phyloP scores from a whole-genome alignment of 306 rosid genomes.

The Rosa lucieae region DNA sequence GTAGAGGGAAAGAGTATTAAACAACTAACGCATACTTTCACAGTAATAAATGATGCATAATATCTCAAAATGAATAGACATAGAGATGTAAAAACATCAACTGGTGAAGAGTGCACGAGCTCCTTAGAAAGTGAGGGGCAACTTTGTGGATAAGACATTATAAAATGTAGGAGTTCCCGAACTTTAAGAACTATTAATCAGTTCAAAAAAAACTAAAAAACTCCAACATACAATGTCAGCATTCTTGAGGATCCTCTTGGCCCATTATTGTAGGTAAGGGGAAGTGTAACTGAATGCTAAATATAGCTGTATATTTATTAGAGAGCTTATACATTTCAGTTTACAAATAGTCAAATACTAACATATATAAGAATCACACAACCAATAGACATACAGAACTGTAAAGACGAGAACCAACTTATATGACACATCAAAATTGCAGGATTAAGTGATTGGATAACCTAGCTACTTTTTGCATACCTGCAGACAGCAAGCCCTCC shows the following conservation, averaged over 20 bases:
- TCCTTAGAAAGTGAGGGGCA: neutral
- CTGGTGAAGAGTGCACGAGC: too few relatives aligned
- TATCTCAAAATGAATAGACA: neutral
- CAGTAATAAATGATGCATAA: neutral
- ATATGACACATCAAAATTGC: neutral
- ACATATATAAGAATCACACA: too few relatives aligned
- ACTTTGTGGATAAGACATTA: neutral
- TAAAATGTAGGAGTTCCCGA: constrained; percentile 35
- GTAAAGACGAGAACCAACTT: neutral
- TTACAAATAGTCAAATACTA: neutral
- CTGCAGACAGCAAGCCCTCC: neutral
- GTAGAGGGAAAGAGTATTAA: too few relatives aligned
- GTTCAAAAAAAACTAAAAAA: constrained; percentile 33
- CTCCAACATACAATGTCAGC: constrained; percentile 30
- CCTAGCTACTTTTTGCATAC: neutral
- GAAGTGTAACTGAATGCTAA: constrained; percentile 9
- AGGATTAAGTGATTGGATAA: too few relatives aligned
- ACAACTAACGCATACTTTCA: neutral
- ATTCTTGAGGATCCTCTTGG: constrained; percentile 28
- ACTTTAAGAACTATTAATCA: constrained; percentile 30
- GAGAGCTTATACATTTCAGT: neutral
- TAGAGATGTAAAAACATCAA: too few relatives aligned
- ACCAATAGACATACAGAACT: too few relatives aligned
- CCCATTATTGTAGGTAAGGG: constrained; percentile 16
- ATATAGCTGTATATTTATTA: neutral